Evolutionary conservation across 257 asterid genomes (phyloP), one percentile per base, ranked within the genome.

Genomic region (Marsdenia floribunda): DNA sequence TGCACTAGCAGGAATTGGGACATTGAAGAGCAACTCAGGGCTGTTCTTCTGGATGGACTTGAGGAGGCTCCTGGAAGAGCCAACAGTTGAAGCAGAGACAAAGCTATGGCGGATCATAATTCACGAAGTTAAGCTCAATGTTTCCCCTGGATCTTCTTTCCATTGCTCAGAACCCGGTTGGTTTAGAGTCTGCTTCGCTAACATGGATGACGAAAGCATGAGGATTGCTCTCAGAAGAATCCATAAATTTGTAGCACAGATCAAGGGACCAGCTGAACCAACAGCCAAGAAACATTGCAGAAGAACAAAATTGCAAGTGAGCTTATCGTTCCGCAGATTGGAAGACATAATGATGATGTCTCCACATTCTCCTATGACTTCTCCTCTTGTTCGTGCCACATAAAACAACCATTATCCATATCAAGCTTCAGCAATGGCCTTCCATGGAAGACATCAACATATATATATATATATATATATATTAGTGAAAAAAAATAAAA

Each of bases 111-210:
- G 82, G 3, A 66, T 83, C 77, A 89, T 90, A 5, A 79, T 90
- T 0, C 49, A 87, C 4, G 98, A 90, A 12, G 97, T 87, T 19
- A 89, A 82, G 82, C 90, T 93, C 16, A 93, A 93, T 70, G 93
- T 93, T 54, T 91, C 96, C 7, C 93, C 96, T 0, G 98, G 97
- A 0, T 87, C 78, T 0, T 89, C 96, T 1, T 93, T 90, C 76
- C 97, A 90, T 47, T 91, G 97, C 82, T 75, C 86, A 1, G 95
- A 93, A 83, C 86, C 98, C 0, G 97, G 98, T 7, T 93, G 97
- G 97, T 93, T 93, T 44, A 67, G 98, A 1, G 98, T 91, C 2
- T 93, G 97, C 78, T 90, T 87, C 9, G 98, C 95, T 0, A 93
- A 93, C 15, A 93, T 93, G 96, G 95, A 90, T 2, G 92, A 88